Conservation (phyloP, 1,284 basidiomycete genomes). For the Schizophyllum commune region DNA sequence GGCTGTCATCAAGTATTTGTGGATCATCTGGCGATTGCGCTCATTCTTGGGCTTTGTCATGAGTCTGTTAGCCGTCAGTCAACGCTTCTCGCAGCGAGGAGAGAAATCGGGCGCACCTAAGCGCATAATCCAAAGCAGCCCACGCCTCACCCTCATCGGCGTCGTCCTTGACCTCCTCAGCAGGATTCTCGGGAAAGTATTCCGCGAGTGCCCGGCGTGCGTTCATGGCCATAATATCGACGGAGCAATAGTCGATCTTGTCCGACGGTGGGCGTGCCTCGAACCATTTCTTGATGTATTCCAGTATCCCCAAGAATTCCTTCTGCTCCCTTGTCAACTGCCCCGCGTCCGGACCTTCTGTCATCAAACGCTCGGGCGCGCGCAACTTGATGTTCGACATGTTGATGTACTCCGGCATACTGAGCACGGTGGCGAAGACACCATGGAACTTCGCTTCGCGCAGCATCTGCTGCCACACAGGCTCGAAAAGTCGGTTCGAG, state of each 20-base stretch:
- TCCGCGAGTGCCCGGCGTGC: background rate
- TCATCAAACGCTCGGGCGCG: background rate
- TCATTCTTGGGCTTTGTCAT: too few relatives aligned
- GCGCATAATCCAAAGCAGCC: conserved; percentile 17
- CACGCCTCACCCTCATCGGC: conserved; percentile 17
- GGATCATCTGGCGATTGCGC: too few relatives aligned
- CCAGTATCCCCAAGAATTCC: background rate
- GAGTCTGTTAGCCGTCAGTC: conserved; percentile 9
- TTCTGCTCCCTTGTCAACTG: background rate
- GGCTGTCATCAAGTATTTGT: too few relatives aligned
- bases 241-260: background rate
- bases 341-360: background rate
- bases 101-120: conserved; percentile 13
- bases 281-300: background rate
- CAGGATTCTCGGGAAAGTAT: conserved; percentile 7
- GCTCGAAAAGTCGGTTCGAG: conserved; percentile 6
- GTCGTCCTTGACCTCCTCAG: conserved; percentile 10
- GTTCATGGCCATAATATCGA: background rate
- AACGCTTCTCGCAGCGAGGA: conserved; percentile 1
- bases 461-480: background rate
- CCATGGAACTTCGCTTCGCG: background rate
- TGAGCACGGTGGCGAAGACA: background rate
- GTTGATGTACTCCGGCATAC: background rate
- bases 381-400: background rate
- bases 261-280: background rate